These are phyloP conservation scores for Ceratonia siliqua DNA, from an alignment of 306 rosid genomes.

Conservation along the genomic window DNA sequence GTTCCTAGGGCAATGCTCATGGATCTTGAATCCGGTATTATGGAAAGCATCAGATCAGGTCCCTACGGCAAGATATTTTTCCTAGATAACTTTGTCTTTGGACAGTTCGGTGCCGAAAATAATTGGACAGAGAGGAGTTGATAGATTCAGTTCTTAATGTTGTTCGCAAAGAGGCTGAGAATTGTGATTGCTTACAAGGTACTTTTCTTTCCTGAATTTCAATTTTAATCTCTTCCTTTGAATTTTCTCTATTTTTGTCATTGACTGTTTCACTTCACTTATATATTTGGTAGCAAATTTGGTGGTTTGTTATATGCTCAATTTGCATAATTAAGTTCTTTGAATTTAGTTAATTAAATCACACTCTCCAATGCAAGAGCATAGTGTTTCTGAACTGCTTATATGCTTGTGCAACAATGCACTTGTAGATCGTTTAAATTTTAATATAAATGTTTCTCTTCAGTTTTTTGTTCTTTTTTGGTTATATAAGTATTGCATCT, in stretches of 20 bases:
- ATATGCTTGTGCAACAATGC: not conserved
- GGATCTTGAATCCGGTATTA: conserved; percentile 49
- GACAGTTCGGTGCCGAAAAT: conserved; percentile 58
- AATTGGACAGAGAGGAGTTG: conserved; percentile 69
- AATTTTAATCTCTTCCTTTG: not conserved
- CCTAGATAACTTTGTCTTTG: conserved; percentile 45
- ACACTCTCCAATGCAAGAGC: not conserved
- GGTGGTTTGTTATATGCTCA: not conserved
- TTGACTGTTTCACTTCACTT: not conserved
- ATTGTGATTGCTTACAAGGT: conserved; percentile 50
- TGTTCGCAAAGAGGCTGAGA: conserved; percentile 50
- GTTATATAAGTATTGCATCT: not conserved
- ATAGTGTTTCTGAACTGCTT: not conserved
- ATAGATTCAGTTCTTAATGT: conserved; percentile 46
- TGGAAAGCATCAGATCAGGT: conserved; percentile 51
- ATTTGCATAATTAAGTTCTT: too few species aligned
- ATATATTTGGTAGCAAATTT: not conserved
- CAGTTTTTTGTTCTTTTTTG: too few species aligned
- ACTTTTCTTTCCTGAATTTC: not conserved
- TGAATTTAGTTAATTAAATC: not conserved
- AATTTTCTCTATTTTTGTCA: not conserved
- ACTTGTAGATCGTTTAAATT: not conserved
- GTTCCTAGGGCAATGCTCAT: conserved; percentile 45
- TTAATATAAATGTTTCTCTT: not conserved
- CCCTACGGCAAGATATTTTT: conserved; percentile 40